Base-by-base conservation (phyloP, 331 rosid genomes). In the Rhamnella rubrinervis region DNA sequence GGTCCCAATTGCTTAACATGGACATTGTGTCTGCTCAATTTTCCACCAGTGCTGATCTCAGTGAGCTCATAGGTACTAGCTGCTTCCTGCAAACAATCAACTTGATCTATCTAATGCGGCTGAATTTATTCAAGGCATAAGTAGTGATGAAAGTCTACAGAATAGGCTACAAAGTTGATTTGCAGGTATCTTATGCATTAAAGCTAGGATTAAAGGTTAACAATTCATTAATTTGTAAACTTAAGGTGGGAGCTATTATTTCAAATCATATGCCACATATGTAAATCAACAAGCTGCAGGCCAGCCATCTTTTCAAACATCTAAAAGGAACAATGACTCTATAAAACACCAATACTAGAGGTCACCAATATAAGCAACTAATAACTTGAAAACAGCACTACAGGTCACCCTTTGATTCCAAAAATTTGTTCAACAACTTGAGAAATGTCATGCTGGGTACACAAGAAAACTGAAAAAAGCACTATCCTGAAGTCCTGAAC, bases 11-110 rank as follows among this genome's bases (percentile, higher is more conserved):
- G 98, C 59, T 88, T 86, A 55, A 93, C 81, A 80, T 85, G 92
- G 62, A 93, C 83, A 84, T 93, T 93, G 83, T 93, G 98, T 72
- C 98, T 80, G 68, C 98, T 78, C 62, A 93, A 71, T 76, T 83
- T 91, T 68, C 95, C 98, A 56, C 98, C 98, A 0, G 85, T 77
- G 77, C 98, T 93, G 12, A 87, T 80, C 85, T 93, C 98, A 2
- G 75, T 73, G 28, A 93, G 91, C 81, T 91, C 91, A 18, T 93
- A 93, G 18, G 83, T 70, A 82, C 98, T 93, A 59, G 80, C 70
- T 38, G 88, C 71, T 69, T 87, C 97, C 98, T 93, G 84, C 55
- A 83, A 88, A 74, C 31, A 74, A 76, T 65, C 50, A 77, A 66
- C 51, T 71, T 62, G 50, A 71, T 20, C 37, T 61, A 68, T 61